Base-by-base conservation (phyloP, 2,329 filamentous ascomycete genomes). In the Exophiala aquamarina region DNA sequence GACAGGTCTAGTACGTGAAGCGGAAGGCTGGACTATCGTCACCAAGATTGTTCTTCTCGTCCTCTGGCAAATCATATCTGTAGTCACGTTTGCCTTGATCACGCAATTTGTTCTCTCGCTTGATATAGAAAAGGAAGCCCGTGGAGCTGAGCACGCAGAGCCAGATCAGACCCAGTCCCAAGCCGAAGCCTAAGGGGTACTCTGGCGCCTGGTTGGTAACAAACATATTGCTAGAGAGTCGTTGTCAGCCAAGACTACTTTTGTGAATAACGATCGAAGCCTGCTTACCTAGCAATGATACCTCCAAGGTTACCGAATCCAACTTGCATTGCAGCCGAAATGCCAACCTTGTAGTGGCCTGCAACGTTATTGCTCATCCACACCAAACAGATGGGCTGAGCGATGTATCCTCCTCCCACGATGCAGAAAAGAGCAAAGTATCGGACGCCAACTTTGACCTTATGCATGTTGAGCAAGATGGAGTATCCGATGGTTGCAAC, bases 151-250 rank as follows among this genome's bases (percentile, higher is more conserved):
- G 3, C 4, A 61, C 64, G 52, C 63, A 64, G 4, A 69, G 42
- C 66, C 66, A 68, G 8, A 66, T 44, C 52, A 68, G 58, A 1
- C 51, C 66, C 3, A 71, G 56, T 5, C 64, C 60, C 13, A 64
- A 59, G 0, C 66, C 64, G 38, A 69, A 71, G 1, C 69, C 70
- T 0, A 67, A 64, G 1, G 56, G 60, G 50, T 70, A 72, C 11
- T 38, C 50, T 1, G 70, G 69, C 1, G 56, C 62, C 40, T 69
- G 58, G n/a, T 48, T 58, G 6, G 59, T 56, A 5, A 69, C 50
- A 47, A 69, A 73, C 42, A 72, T 66, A 49, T 70, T 70, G 11
- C 47, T 51, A 26, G 14, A 20, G 13, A 18, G 14, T 21, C 18
- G 41, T 42, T 23, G 45, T 48, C 39, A 50, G 44, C 38, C 31